Base-by-base conservation (phyloP, 2,329 filamentous ascomycete species). In the Periconia macrospinosa region DNA sequence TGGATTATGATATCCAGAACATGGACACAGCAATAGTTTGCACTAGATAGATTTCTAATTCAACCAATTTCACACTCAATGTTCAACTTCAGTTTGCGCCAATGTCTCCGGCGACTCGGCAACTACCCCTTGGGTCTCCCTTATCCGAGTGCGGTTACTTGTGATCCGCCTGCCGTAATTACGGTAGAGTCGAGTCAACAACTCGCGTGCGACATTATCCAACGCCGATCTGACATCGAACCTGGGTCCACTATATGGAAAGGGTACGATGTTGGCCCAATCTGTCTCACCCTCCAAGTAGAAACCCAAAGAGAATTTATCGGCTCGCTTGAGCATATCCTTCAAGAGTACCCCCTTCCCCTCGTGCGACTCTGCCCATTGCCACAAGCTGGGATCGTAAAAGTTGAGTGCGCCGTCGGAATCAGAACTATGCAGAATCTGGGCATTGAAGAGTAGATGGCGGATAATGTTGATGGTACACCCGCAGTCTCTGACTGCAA, bases 161-260 rank as follows among this genome's bases (percentile, higher is more conserved):
- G 67, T 71, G 49, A 72, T 70, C 49, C 61, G 69, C 44, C 68
- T 61, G 13, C 71, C 71, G 57, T 73, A 62, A 44, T 66, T 71
- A 30, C 53, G 51, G 53, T 73, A 73, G 11, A 73, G 47, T 35
- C 64, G 66, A 27, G 54, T 58, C 45, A 73, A 53, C 33, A 72
- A 35, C 57, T 72, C 71, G 35, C 64, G 61, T 2, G 58, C 56
- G 7, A 69, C 45, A 23, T 51, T 52, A 35, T 65, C 48, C 30
- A 73, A 68, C 1, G 50, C 52, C 1, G 63, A 61, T 33, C 62
- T 61, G 14, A 64, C 57, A 44, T 73, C 68, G 47, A 73, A 73
- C 49, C 65, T 71, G 30, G 60, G 56, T 11, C 69, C 70, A 47
- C 65, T 56, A 47, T 73, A 73, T 2, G 70, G 70, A 44, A 73